Evolutionary conservation across 805 yeast genomes (phyloP).

Genomic region (Saccharomycopsis sp.): DNA sequence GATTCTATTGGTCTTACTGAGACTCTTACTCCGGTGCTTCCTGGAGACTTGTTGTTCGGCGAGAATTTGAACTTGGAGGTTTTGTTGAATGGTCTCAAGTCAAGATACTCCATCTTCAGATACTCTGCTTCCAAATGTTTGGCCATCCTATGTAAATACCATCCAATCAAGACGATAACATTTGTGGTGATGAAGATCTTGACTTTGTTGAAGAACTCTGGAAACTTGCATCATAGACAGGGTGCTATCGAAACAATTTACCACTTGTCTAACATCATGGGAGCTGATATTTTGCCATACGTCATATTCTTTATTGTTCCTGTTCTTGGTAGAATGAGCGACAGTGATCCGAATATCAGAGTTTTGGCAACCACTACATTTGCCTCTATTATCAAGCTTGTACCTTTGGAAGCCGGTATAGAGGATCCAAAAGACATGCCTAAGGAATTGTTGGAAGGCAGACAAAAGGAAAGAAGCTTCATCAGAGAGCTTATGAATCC

Average conservation of each 20-base stretch:
- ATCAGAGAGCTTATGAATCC: slow-evolving; percentile 98
- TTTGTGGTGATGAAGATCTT: slow-evolving; percentile 67
- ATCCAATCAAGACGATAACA: slow-evolving; percentile 67
- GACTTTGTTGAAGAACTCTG: slow-evolving; percentile 74
- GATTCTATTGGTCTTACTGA: slow-evolving; percentile 80
- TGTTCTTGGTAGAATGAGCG: slow-evolving; percentile 96
- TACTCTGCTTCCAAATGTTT: slow-evolving; percentile 86
- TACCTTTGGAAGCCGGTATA: slow-evolving; percentile 95
- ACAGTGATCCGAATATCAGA: slow-evolving; percentile 80
- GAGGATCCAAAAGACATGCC: slow-evolving; percentile 94
- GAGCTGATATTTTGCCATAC: slow-evolving; percentile 81
- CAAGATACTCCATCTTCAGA: slow-evolving; percentile 73
- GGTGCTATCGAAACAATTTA: slow-evolving; percentile 91
- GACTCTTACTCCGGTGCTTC: slow-evolving; percentile 59
- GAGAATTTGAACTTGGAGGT: slow-evolving; percentile 47
- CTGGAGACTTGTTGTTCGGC: slow-evolving; percentile 34
- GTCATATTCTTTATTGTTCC: slow-evolving; percentile 95
- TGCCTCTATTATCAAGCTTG: slow-evolving; percentile 90
- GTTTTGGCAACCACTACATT: slow-evolving; percentile 89
- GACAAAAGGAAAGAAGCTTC: slow-evolving; percentile 90
- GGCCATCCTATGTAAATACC: slow-evolving; percentile 63
- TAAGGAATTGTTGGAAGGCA: slow-evolving; percentile 67
- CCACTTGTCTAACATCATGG: slow-evolving; percentile 81
- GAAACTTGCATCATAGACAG: slow-evolving; percentile 64
- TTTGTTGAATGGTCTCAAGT: slow-evolving; percentile 45